Evolutionary conservation across 2,329 filamentous ascomycete genomes (phyloP).

Genomic region (Thyridium curvatum): DNA sequence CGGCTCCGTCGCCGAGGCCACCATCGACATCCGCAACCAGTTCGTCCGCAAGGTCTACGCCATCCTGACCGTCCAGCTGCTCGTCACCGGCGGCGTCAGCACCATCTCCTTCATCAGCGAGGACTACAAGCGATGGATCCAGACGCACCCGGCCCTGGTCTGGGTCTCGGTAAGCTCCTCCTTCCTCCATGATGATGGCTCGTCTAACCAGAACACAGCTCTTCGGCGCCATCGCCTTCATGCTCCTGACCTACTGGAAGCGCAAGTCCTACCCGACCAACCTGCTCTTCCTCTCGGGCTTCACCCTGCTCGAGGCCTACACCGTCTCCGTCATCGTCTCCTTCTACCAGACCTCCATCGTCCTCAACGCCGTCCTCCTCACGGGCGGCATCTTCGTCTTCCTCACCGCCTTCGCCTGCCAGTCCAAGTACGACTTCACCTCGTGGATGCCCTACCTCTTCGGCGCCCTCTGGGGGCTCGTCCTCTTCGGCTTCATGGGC

Average conservation of each 20-base stretch:
- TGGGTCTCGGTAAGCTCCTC: slow-evolving; percentile 62
- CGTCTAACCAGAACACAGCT: too few species aligned
- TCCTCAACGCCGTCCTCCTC: slow-evolving; percentile 83
- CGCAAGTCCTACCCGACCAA: slow-evolving; percentile 93
- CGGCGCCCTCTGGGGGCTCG: slow-evolving; percentile 79
- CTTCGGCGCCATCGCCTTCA: slow-evolving; percentile 75
- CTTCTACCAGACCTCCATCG: slow-evolving; percentile 77
- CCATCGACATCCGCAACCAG: slow-evolving; percentile 91
- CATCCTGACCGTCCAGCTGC: slow-evolving; percentile 90
- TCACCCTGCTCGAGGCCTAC: slow-evolving; percentile 91
- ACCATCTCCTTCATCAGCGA: slow-evolving; percentile 78
- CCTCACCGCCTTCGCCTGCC: slow-evolving; percentile 84
- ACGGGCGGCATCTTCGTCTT: slow-evolving; percentile 79
- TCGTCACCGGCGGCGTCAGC: slow-evolving; percentile 76
- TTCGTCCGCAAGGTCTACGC: slow-evolving; percentile 97
- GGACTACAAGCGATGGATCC: slow-evolving; percentile 81
- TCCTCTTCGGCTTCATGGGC: slow-evolving; percentile 90
- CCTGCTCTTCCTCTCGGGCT: slow-evolving; percentile 82
- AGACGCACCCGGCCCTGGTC: slow-evolving; percentile 75
- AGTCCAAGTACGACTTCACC: slow-evolving; percentile 97
- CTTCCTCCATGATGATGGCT: too few species aligned
- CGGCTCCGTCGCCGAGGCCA: slow-evolving; percentile 86
- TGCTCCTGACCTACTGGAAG: slow-evolving; percentile 90
- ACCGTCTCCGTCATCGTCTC: slow-evolving; percentile 87
- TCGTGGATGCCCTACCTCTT: slow-evolving; percentile 95